Evolutionary conservation across 2,329 filamentous ascomycete species (phyloP), one percentile per base, ranked within the genome.

Genomic region (Clonostachys rosea): DNA sequence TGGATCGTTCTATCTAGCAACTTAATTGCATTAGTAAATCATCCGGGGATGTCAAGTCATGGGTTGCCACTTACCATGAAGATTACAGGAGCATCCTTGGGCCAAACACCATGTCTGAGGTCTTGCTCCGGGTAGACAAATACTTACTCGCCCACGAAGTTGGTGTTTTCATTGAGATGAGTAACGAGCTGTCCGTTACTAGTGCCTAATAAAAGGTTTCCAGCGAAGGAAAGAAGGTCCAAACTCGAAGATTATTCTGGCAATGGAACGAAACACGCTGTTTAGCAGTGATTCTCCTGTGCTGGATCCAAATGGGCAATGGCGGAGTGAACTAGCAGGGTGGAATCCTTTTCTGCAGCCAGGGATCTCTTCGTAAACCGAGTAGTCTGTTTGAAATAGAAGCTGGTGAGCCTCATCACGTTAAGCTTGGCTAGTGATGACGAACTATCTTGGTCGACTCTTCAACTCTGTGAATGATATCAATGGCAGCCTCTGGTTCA

Each of bases 81-180:
- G n/a, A 47, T 3, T 57, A 44, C 3, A 44, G 44, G 5, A 18
- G 48, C 17, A 57, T 73, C 14, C 58, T 68, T 24, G 71, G 70
- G 3, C n/a, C 49, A 5, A 47, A 49, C 4, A 67, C 69, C 5
- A 57, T 52, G 11, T 49, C 74, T 2, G 59, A 70, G 12, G 49
- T 71, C 3, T 52, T 74, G 4, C 53, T 63, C 24, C 62, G 71
- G 49, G 65, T 68, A 43, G 52, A 59, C 34, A 54, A 57, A 4
- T 68, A 73, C 39, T 67, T 72, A 0, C 76, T 77, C 45, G 74
- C 73, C 2, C 74, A 78, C 50, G 75, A 78, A 56, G 74, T 74
- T 0, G 62, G 62, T 2, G 63, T 66, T 8, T 67, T 61, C 48
- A 57, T 66, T 6, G 54, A 54, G 11, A 46, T 55, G n/a, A 48